Evolutionary conservation across 306 rosid genomes (phyloP), one percentile per base, ranked within the genome.

Genomic region (Vigna nakashimae): DNA sequence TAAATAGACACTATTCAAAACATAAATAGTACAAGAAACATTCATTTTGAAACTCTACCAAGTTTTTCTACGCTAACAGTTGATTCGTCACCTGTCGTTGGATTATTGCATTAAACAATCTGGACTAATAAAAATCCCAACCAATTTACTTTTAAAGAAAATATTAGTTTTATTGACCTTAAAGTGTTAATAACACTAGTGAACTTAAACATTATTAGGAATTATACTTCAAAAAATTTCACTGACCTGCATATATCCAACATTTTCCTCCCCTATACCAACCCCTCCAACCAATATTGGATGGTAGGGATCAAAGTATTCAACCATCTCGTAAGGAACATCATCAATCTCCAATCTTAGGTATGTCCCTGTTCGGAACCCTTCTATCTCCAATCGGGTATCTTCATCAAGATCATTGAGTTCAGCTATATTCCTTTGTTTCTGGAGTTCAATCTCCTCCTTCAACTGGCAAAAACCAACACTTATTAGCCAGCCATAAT

Each of bases 181-280:
- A 59, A 72, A 40, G 71, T 24, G 38, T 53, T 67, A 48, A 38
- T 67, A 48, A 38, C 62, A 65, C 48, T 9, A 5, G 43, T 28
- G 30, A 17, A 55, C 40, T 79, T 17, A 18, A 85, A 78, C 59
- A 46, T 62, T 20, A 67, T 42, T 42, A 57, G 36, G 51, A 76
- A 59, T 36, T 15, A 58, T 49, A 49, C 68, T 18, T 24, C 17
- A 28, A 26, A 76, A 51, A 59, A 32, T 17, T 22, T n/a, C 70
- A 60, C 87, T 74, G 40, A 95, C 99, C 99, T 95, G 99, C 99
- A 95, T 95, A 84, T 84, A 90, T 79, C 99, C 99, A 46, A 84
- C 95, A 59, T 79, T 89, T 73, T 92, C 97, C 89, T 95, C 99
- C 59, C 92, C 98, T 70, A 89, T 86, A 85, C 93, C 97, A 77